These are phyloP conservation scores for Poa annua DNA, from an alignment of 176 grass and related monocot genomes.

Conservation along the genomic window DNA sequence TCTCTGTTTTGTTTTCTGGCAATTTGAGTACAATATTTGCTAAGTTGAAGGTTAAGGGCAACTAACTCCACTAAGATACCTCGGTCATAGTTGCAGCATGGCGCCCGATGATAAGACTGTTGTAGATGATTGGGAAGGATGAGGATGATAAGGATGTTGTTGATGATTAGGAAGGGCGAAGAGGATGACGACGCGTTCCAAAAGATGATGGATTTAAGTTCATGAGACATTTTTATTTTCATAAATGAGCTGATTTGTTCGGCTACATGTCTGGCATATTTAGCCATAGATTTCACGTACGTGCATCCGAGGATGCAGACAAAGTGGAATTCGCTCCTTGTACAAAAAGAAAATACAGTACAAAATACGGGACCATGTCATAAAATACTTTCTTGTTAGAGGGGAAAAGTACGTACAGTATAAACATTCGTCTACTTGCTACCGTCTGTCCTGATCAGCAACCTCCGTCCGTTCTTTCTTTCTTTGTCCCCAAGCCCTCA, in stretches of 20 bases:
- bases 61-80: too few species aligned
- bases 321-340: neutral
- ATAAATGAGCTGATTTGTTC: neutral
- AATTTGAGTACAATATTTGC: too few species aligned
- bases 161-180: too few species aligned
- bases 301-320: neutral
- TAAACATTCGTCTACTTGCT: neutral
- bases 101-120: too few species aligned
- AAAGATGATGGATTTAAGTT: too few species aligned
- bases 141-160: too few species aligned
- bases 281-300: neutral
- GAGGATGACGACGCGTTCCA: too few species aligned
- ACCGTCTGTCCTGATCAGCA: conserved; percentile 12
- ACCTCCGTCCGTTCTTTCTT: neutral
- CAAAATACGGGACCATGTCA: neutral
- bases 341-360: neutral
- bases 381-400: neutral
- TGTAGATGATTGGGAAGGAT: too few species aligned
- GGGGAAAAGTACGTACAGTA: neutral
- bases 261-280: neutral
- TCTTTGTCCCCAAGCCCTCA: conserved; percentile 35
- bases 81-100: too few species aligned
- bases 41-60: too few species aligned
- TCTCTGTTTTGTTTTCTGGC: too few species aligned
- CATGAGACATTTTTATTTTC: too few species aligned